Conservation (phyloP, 768 basidiomycete species). For the Boletellus ananiceps region DNA sequence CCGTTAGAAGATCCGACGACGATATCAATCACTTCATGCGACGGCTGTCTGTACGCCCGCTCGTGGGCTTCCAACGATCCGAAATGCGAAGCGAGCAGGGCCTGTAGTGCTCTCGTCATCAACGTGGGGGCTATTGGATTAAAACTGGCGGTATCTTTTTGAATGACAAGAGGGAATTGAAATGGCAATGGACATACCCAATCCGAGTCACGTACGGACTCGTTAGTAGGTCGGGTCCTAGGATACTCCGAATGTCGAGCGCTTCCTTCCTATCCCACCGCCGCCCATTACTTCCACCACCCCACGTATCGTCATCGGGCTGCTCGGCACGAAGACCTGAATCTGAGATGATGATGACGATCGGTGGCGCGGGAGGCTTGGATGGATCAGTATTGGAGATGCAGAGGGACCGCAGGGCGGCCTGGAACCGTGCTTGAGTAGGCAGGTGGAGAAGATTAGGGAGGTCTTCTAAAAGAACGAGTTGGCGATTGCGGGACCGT, state of each 20-base stretch:
- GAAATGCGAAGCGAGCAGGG: slow-evolving; percentile 49
- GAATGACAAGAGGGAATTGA: too few species aligned
- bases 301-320: slow-evolving; percentile 44
- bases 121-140: slow-evolving; percentile 89
- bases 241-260: slow-evolving; percentile 62
- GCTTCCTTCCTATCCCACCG: slow-evolving; percentile 51
- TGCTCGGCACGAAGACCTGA: slow-evolving; percentile 71
- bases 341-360: slow-evolving; percentile 83
- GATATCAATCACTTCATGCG: slow-evolving; percentile 66
- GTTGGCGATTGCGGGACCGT: slow-evolving; percentile 37
- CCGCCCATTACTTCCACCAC: slow-evolving; percentile 37
- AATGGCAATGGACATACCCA: slow-evolving; percentile 43
- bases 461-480: slow-evolving; percentile 84
- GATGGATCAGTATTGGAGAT: slow-evolving; percentile 22
- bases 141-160: slow-evolving; percentile 49
- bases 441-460: slow-evolving; percentile 80
- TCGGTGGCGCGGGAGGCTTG: slow-evolving; percentile 41
- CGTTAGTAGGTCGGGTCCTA: slow-evolving; percentile 64
- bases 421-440: slow-evolving; percentile 71
- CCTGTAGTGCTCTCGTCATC: slow-evolving; percentile 71
- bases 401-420: slow-evolving; percentile 55
- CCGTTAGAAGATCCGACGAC: slow-evolving; percentile 81
- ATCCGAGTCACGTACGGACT: slow-evolving; percentile 79
- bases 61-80: slow-evolving; percentile 20
- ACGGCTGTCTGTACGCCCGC: slow-evolving; percentile 35